Conservation (phyloP, 2,329 filamentous ascomycete genomes). For the Fusarium avenaceum region DNA sequence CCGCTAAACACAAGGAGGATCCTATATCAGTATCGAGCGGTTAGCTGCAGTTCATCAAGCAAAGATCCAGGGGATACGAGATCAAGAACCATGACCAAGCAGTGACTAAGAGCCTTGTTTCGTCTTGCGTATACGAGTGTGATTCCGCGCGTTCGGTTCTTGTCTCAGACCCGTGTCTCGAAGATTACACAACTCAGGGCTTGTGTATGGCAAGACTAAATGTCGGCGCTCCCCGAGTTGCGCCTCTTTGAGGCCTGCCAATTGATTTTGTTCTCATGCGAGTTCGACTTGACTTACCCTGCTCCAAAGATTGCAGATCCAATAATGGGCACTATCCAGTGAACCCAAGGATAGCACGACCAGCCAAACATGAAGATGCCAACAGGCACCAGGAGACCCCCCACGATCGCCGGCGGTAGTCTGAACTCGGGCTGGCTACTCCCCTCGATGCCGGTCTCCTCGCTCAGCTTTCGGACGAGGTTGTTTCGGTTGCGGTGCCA, state of each 20-base stretch:
- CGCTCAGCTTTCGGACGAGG: conserved; percentile 68
- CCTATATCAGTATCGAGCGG: conserved; percentile 58
- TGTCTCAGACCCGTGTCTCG: conserved; percentile 30
- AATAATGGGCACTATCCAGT: conserved; percentile 83
- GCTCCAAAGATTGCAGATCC: conserved; percentile 78
- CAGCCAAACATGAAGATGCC: conserved; percentile 92
- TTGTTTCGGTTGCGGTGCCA: conserved; percentile 72
- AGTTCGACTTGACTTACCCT: conserved; percentile 67
- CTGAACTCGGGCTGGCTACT: conserved; percentile 88
- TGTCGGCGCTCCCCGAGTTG: neutral
- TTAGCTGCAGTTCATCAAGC: conserved; percentile 47
- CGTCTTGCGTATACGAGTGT: conserved; percentile 10
- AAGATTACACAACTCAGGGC: conserved; percentile 3
- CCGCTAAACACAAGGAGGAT: conserved; percentile 84
- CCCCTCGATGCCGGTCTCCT: conserved; percentile 65
- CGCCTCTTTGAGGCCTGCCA: conserved; percentile 21
- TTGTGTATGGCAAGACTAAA: conserved; percentile 7
- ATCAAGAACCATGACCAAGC: conserved; percentile 51
- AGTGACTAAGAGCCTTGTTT: conserved; percentile 47
- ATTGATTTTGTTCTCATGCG: conserved; percentile 13
- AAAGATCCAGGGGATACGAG: conserved; percentile 43
- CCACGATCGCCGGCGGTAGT: conserved; percentile 79
- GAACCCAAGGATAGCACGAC: conserved; percentile 80
- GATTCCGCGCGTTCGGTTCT: conserved; percentile 26
- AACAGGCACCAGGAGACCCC: conserved; percentile 81